These are phyloP conservation scores for Hypoxylon rubiginosum DNA, from an alignment of 2,329 filamentous ascomycete species.

Conservation along the genomic window DNA sequence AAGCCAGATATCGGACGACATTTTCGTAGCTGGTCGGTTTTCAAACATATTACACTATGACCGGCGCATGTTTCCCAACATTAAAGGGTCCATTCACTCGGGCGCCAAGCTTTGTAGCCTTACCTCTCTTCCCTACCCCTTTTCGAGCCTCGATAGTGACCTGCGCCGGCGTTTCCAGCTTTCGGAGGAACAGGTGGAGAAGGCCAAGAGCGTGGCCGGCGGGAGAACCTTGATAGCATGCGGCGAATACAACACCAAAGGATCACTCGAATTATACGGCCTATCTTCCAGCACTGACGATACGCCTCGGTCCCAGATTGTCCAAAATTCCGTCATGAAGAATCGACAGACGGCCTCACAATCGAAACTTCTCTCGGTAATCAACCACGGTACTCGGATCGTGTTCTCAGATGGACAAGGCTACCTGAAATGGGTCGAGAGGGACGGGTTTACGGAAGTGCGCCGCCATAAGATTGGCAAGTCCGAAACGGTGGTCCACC, in stretches of 20 bases:
- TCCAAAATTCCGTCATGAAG: slow-evolving; percentile 69
- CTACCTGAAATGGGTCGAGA: slow-evolving; percentile 89
- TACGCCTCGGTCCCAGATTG: slow-evolving; percentile 45
- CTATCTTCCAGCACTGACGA: slow-evolving; percentile 58
- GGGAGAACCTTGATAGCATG: slow-evolving; percentile 82
- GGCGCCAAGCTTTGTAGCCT: slow-evolving; percentile 84
- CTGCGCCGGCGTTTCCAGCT: slow-evolving; percentile 68
- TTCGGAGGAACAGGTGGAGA: slow-evolving; percentile 66
- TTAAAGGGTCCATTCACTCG: slow-evolving; percentile 84
- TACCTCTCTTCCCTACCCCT: slow-evolving; percentile 76
- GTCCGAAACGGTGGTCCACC: slow-evolving; percentile 61
- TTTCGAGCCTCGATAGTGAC: slow-evolving; percentile 73
- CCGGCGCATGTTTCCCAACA: slow-evolving; percentile 82
- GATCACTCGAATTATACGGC: slow-evolving; percentile 89
- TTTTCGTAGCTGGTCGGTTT: slow-evolving; percentile 91
- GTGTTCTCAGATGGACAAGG: slow-evolving; percentile 89
- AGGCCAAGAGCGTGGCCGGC: slow-evolving; percentile 64
- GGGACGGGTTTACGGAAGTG: slow-evolving; percentile 78
- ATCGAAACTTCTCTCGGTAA: slow-evolving; percentile 85
- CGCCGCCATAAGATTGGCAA: slow-evolving; percentile 68
- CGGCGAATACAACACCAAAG: slow-evolving; percentile 92
- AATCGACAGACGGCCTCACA: slow-evolving; percentile 87
- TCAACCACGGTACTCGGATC: slow-evolving; percentile 83
- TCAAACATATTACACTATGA: slow-evolving; percentile 92
- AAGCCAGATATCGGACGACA: slow-evolving; percentile 76